Evolutionary conservation across 1,284 basidiomycete genomes (phyloP).

Genomic region (Moniliophthora roreri): DNA sequence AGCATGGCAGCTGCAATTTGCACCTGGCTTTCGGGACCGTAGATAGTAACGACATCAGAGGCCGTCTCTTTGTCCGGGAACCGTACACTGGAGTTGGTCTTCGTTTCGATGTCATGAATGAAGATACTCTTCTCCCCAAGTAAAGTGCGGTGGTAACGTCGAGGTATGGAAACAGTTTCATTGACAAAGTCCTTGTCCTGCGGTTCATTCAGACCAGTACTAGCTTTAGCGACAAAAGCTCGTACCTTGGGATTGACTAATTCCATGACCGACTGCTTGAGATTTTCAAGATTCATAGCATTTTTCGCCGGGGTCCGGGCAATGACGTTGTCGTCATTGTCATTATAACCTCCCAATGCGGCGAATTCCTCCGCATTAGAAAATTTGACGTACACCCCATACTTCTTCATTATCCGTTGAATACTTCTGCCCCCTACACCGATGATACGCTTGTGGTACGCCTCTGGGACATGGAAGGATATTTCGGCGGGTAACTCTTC

Average conservation of each 20-base stretch:
- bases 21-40: slow-evolving; percentile 95
- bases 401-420: slow-evolving; percentile 99
- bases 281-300: slow-evolving; percentile 90
- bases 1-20: slow-evolving; percentile 97
- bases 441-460: slow-evolving; percentile 99
- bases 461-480: slow-evolving; percentile 98
- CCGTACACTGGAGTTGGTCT: slow-evolving; percentile 92
- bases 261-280: slow-evolving; percentile 98
- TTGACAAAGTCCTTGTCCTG: slow-evolving; percentile 97
- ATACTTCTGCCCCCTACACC: slow-evolving; percentile 98
- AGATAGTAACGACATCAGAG: slow-evolving; percentile 89
- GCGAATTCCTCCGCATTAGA: slow-evolving; percentile 98
- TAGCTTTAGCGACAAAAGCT: too few relatives aligned
- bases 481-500: slow-evolving; percentile 99
- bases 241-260: slow-evolving; percentile 91
- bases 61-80: slow-evolving; percentile 97
- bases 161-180: slow-evolving; percentile 90
- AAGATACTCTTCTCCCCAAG: slow-evolving; percentile 97
- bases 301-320: slow-evolving; percentile 98
- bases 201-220: too few relatives aligned
- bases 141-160: slow-evolving; percentile 92
- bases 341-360: slow-evolving; percentile 90
- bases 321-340: slow-evolving; percentile 98
- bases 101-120: slow-evolving; percentile 94
- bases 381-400: slow-evolving; percentile 99